Percentiles rank a stretch among this genome's conserved stretches.
These are phyloP conservation scores for Tuber umbilicatum DNA, from an alignment of 495 filamentous ascomycete species.

Conservation along the genomic window DNA sequence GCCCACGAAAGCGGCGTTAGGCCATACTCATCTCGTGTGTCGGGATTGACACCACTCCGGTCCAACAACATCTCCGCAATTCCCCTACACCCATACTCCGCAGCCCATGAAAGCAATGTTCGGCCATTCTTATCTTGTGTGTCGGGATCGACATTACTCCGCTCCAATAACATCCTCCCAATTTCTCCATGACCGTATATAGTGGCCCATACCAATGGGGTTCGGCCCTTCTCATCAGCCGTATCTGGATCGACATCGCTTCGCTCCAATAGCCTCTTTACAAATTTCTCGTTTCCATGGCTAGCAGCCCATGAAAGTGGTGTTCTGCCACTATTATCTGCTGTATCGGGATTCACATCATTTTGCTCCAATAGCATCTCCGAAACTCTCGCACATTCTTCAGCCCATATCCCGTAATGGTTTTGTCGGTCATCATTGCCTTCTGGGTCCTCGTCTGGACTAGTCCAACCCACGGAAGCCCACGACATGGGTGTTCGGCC, in stretches of 20 bases:
- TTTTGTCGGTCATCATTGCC: too few species aligned
- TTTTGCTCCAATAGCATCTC: conserved; percentile 3
- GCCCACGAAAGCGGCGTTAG: not conserved
- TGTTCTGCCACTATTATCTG: conserved; percentile 22
- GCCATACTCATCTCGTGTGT: too few species aligned
- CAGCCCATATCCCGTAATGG: too few species aligned
- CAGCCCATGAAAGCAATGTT: too few species aligned
- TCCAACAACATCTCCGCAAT: too few species aligned
- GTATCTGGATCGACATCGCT: conserved; percentile 27
- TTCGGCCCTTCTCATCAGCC: conserved; percentile 3
- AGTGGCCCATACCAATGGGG: conserved; percentile 39
- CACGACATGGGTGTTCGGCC: too few species aligned
- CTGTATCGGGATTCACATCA: conserved; percentile 11
- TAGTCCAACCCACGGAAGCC: too few species aligned
- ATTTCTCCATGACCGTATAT: conserved; percentile 1
- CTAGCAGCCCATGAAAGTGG: conserved; percentile 20
- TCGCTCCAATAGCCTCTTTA: not conserved
- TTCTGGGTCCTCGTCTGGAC: too few species aligned
- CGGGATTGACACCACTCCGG: too few species aligned
- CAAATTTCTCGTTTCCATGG: not conserved
- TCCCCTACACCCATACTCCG: too few species aligned
- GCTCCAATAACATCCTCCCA: too few species aligned
- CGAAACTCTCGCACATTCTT: conserved; percentile 42
- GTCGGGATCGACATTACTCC: too few species aligned
- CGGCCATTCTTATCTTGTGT: not conserved